Percentiles rank a stretch among this genome's conserved stretches.
phyloP scores from a whole-genome alignment of 2,329 filamentous ascomycete genomes.

The Ophiocordyceps robertsii region DNA sequence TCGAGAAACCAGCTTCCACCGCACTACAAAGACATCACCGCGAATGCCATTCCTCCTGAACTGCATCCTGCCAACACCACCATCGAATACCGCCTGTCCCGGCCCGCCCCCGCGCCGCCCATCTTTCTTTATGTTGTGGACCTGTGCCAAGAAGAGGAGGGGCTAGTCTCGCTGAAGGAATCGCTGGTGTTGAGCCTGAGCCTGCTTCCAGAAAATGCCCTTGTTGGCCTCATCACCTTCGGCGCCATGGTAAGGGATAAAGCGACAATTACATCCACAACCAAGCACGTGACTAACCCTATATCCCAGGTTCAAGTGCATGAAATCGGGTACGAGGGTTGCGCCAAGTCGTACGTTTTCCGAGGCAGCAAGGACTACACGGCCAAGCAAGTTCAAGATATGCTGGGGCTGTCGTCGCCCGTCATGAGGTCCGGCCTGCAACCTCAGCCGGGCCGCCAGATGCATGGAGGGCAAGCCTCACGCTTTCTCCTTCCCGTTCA shows the following conservation, averaged over 20 bases:
- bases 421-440: slow-evolving; percentile 63
- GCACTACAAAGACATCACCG: slow-evolving; percentile 82
- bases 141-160: slow-evolving; percentile 80
- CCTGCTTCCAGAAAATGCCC: slow-evolving; percentile 64
- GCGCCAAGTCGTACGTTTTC: slow-evolving; percentile 97
- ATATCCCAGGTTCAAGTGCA: slow-evolving; percentile 72
- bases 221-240: slow-evolving; percentile 74
- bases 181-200: slow-evolving; percentile 78
- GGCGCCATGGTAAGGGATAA: slow-evolving; percentile 66
- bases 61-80: slow-evolving; percentile 72
- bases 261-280: slow-evolving; percentile 7
- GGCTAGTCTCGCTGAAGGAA: slow-evolving; percentile 69
- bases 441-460: slow-evolving; percentile 60
- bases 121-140: slow-evolving; percentile 84
- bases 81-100: slow-evolving; percentile 75
- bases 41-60: slow-evolving; percentile 71
- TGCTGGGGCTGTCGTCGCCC: slow-evolving; percentile 72
- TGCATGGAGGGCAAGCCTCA: slow-evolving; percentile 67
- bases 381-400: slow-evolving; percentile 99
- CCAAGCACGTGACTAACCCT: background rate
- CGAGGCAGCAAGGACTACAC: slow-evolving; percentile 94
- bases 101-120: slow-evolving; percentile 71
- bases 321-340: slow-evolving; percentile 95
- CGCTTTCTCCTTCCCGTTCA: slow-evolving; percentile 89
- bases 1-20: slow-evolving; percentile 71